phyloP scores from a whole-genome alignment of 768 basidiomycete species.

The Russula virescens region DNA sequence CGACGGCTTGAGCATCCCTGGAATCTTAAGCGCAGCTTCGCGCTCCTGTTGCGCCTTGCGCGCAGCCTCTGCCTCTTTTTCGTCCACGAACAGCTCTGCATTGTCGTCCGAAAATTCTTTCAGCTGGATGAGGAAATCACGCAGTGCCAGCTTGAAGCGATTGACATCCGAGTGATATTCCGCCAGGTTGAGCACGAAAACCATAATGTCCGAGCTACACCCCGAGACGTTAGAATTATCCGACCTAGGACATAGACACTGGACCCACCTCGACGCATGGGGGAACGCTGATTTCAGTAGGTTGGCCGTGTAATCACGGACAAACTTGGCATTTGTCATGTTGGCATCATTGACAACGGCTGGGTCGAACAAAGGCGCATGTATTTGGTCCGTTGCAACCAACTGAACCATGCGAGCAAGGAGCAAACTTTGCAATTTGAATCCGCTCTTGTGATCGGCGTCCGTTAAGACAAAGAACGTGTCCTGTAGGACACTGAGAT shows the following conservation, averaged over 20 bases:
- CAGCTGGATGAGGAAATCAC: slow-evolving; percentile 96
- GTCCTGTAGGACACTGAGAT: slow-evolving; percentile 88
- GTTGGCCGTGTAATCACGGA: slow-evolving; percentile 82
- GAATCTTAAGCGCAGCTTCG: slow-evolving; percentile 86
- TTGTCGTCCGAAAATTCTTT: slow-evolving; percentile 98
- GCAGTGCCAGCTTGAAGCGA: slow-evolving; percentile 88
- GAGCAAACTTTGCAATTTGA: slow-evolving; percentile 91
- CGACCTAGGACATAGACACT: background rate
- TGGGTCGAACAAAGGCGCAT: slow-evolving; percentile 81
- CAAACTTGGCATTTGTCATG: slow-evolving; percentile 72
- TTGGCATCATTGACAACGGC: slow-evolving; percentile 60
- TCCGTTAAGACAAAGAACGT: slow-evolving; percentile 97
- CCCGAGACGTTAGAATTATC: background rate
- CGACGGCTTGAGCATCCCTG: slow-evolving; percentile 96
- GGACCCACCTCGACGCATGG: slow-evolving; percentile 75
- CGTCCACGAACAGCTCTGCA: slow-evolving; percentile 86
- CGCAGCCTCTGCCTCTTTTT: slow-evolving; percentile 84
- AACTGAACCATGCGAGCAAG: slow-evolving; percentile 92
- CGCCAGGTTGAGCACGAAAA: slow-evolving; percentile 61
- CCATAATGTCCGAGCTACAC: slow-evolving; percentile 61
- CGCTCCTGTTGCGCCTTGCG: slow-evolving; percentile 77
- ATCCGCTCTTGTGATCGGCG: slow-evolving; percentile 97
- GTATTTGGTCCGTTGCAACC: slow-evolving; percentile 74
- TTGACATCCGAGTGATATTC: slow-evolving; percentile 76
- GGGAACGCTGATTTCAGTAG: slow-evolving; percentile 86